phyloP scores from a whole-genome alignment of 768 basidiomycete species.

The Amanita pseudoporphyria region DNA sequence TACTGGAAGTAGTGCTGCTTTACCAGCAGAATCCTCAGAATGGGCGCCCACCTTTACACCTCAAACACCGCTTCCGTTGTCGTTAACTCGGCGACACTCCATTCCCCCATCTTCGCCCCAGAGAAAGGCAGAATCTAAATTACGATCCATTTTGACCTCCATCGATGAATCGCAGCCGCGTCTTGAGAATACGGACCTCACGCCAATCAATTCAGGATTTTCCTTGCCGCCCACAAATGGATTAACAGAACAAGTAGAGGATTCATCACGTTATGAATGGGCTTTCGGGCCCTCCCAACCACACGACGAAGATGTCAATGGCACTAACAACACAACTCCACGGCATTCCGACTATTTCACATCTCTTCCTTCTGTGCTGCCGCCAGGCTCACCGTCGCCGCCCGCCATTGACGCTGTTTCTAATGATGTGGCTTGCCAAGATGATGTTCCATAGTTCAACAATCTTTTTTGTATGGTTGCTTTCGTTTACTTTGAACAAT shows the following conservation, averaged over 20 bases:
- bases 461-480: neutral
- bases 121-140: slow-evolving; percentile 55
- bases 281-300: slow-evolving; percentile 30
- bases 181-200: slow-evolving; percentile 17
- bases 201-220: slow-evolving; percentile 11
- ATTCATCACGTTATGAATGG: slow-evolving; percentile 24
- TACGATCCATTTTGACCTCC: slow-evolving; percentile 61
- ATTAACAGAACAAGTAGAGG: neutral
- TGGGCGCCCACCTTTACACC: slow-evolving; percentile 44
- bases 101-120: slow-evolving; percentile 27
- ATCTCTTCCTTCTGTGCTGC: neutral
- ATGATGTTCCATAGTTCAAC: neutral
- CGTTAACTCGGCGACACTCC: slow-evolving; percentile 39
- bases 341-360: neutral
- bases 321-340: neutral
- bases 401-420: neutral
- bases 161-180: slow-evolving; percentile 52
- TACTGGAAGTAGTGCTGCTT: slow-evolving; percentile 31
- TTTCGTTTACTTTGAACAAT: neutral
- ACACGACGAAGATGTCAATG: slow-evolving; percentile 17
- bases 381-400: neutral
- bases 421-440: neutral
- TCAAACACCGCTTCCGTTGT: slow-evolving; percentile 42
- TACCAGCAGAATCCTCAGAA: slow-evolving; percentile 42
- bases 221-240: neutral